These are phyloP conservation scores for Neurospora sp. DNA, from an alignment of 2,329 filamentous ascomycete species.

Conservation along the genomic window DNA sequence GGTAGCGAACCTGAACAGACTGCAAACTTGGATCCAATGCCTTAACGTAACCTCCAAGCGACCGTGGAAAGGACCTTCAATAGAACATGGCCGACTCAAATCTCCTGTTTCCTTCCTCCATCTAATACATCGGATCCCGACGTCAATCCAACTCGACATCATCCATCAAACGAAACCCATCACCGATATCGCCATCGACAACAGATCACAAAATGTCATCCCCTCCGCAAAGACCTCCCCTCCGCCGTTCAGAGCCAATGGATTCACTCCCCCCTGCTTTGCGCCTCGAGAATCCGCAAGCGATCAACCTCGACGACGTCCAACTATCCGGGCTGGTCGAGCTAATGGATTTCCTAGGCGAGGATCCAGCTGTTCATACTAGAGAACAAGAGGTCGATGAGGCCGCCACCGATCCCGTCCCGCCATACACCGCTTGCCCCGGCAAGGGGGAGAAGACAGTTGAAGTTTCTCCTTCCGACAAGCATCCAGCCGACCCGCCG, in stretches of 20 bases:
- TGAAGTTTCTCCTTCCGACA: neutral
- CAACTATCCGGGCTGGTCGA: neutral
- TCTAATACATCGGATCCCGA: neutral
- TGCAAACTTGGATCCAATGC: neutral
- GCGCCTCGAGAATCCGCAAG: neutral
- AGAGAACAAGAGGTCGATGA: neutral
- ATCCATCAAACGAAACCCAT: neutral
- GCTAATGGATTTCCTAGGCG: neutral
- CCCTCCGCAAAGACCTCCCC: neutral
- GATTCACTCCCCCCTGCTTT: neutral
- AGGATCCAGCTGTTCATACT: neutral
- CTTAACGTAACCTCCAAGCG: neutral
- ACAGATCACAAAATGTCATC: neutral
- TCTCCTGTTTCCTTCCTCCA: fast-evolving
- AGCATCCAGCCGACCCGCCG: no score
- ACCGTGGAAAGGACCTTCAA: no score
- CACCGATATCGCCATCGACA: neutral
- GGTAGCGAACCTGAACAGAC: neutral
- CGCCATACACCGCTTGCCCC: neutral
- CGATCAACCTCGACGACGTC: neutral
- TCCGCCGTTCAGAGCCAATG: neutral
- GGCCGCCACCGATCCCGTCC: neutral
- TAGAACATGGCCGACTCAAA: fast-evolving
- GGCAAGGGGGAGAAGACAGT: neutral
- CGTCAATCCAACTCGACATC: neutral